A percentile compares a stretch with the other conserved stretches of the same genome.
Evolutionary conservation across 2,329 filamentous ascomycete species (phyloP).

Genomic region (Juglanconis sp.): DNA sequence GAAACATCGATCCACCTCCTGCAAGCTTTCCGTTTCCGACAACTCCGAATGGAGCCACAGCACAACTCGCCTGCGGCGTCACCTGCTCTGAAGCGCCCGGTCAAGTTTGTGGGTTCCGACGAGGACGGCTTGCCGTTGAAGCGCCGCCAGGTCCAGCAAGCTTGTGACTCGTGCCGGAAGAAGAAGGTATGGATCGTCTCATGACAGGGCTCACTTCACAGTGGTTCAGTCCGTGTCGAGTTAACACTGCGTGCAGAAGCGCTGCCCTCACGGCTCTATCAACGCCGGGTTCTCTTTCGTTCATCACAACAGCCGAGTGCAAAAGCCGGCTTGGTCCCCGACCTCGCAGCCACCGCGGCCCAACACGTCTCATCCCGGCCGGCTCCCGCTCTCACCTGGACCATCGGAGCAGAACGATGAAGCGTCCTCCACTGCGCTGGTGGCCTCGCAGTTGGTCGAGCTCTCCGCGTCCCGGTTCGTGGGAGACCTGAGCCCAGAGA

Average conservation of each 20-base stretch:
- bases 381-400: conserved; percentile 21
- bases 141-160: conserved; percentile 57
- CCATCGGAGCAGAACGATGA: conserved; percentile 20
- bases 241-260: conserved; percentile 15
- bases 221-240: not conserved
- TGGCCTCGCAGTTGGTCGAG: conserved; percentile 27
- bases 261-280: conserved; percentile 27
- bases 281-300: not conserved
- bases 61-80: not conserved
- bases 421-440: conserved; percentile 21
- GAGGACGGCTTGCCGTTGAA: conserved; percentile 53
- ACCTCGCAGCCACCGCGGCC: conserved; percentile 1
- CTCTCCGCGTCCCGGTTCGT: conserved; percentile 34
- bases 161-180: conserved; percentile 52
- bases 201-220: not conserved
- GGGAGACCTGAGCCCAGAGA: conserved; percentile 28
- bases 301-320: not conserved
- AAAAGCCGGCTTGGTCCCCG: not conserved
- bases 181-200: conserved; percentile 43
- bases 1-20: not conserved
- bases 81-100: conserved; percentile 23
- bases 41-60: not conserved
- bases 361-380: conserved; percentile 17
- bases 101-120: conserved; percentile 58
- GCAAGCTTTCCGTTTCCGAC: not conserved